Evolutionary conservation across 495 filamentous ascomycete species (phyloP).

Genomic region (Darksidea phi): DNA sequence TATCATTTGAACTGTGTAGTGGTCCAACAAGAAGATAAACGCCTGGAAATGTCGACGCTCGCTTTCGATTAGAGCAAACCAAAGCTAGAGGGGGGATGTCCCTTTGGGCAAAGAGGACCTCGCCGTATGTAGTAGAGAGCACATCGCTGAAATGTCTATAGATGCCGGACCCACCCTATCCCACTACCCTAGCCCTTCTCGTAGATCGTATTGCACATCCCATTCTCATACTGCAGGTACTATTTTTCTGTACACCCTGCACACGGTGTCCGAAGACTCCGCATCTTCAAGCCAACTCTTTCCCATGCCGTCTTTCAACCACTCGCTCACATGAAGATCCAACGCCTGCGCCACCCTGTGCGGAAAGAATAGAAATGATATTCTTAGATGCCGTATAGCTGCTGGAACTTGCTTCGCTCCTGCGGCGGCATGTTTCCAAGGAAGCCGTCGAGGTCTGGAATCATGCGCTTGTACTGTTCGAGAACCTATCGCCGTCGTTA

Average conservation of each 20-base stretch:
- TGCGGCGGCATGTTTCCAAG: constrained; percentile 62
- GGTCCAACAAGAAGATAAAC: constrained; percentile 14
- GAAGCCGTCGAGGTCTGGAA: constrained; percentile 81
- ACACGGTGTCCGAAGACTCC: constrained; percentile 22
- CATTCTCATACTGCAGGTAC: neutral
- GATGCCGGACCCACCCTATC: constrained; percentile 17
- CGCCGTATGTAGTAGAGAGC: constrained; percentile 12
- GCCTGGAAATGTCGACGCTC: constrained; percentile 34
- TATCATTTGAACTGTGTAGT: constrained; percentile 13
- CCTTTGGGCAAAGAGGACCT: neutral
- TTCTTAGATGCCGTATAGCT: constrained; percentile 32
- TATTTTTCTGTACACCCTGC: neutral
- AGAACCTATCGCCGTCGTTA: constrained; percentile 54
- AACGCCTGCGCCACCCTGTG: constrained; percentile 21
- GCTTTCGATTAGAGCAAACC: constrained; percentile 8
- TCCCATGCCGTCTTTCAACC: constrained; percentile 10
- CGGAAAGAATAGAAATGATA: constrained; percentile 14
- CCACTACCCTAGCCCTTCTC: constrained; percentile 2
- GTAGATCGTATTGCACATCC: constrained; percentile 9
- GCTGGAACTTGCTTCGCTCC: constrained; percentile 24
- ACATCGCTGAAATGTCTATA: constrained; percentile 35
- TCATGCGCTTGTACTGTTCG: constrained; percentile 77
- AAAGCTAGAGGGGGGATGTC: constrained; percentile 4
- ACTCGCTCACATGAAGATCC: neutral
- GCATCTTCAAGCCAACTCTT: neutral